A percentile compares a stretch with the other conserved stretches of the same genome.
Conservation (phyloP, 2,329 filamentous ascomycete genomes). For the Aspergillus uvarum region DNA sequence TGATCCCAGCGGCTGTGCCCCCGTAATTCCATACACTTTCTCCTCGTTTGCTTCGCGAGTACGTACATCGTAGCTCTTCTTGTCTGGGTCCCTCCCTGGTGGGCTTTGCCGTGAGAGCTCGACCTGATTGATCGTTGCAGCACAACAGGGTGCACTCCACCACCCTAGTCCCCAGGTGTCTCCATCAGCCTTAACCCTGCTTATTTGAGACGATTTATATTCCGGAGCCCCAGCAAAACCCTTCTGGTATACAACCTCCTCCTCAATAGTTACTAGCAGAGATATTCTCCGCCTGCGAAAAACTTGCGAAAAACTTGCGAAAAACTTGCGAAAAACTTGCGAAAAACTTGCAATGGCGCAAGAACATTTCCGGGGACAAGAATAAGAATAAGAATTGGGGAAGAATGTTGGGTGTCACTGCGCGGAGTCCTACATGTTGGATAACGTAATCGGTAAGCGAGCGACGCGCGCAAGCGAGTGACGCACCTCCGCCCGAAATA, state of each 20-base stretch:
- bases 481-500: too few species aligned
- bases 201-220: background rate
- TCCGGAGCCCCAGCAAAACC: background rate
- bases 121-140: background rate
- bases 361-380: background rate
- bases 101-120: background rate
- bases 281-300: background rate
- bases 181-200: background rate
- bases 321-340: background rate
- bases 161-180: background rate
- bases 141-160: background rate
- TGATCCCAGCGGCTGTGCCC: background rate
- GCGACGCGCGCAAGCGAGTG: too few species aligned
- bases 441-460: too few species aligned
- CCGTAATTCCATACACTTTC: background rate
- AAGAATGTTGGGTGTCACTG: conserved; percentile 5
- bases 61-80: background rate
- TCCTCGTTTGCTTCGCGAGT: background rate
- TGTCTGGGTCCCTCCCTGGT: background rate
- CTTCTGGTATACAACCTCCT: background rate
- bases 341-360: background rate
- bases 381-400: background rate
- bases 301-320: background rate
- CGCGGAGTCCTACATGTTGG: conserved; percentile 1
- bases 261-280: background rate